Evolutionary conservation across 768 basidiomycete genomes (phyloP).

Genomic region (Hericium coralloides): DNA sequence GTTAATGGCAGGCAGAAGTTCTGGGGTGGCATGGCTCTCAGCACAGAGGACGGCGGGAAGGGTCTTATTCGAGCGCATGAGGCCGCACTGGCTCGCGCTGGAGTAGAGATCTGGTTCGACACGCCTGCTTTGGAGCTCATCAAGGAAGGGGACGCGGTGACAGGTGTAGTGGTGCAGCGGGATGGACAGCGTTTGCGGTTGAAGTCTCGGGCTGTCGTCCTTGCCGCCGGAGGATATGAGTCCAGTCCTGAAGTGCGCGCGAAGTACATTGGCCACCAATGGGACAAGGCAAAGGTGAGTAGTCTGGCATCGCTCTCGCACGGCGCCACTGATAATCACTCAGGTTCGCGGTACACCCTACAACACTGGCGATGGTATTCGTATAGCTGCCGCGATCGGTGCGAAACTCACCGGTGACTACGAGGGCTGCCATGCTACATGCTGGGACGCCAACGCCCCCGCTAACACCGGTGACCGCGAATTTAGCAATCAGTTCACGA

Average conservation of each 20-base stretch:
- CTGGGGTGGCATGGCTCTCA: constrained; percentile 62
- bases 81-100: constrained; percentile 36
- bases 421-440: constrained; percentile 62
- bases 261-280: constrained; percentile 48
- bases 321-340: background rate
- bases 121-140: constrained; percentile 34
- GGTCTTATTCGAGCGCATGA: constrained; percentile 53
- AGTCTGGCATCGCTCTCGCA: background rate
- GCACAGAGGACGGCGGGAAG: constrained; percentile 58
- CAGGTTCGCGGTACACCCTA: constrained; percentile 66
- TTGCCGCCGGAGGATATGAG: constrained; percentile 64
- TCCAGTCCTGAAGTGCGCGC: constrained; percentile 41
- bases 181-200: constrained; percentile 30
- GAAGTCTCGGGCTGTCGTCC: constrained; percentile 36
- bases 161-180: constrained; percentile 37
- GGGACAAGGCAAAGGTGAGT: constrained; percentile 47
- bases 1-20: constrained; percentile 54
- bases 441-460: constrained; percentile 59
- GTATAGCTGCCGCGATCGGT: constrained; percentile 40
- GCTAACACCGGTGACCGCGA: constrained; percentile 41
- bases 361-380: constrained; percentile 59
- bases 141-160: constrained; percentile 30
- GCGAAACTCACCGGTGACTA: constrained; percentile 58
- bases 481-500: constrained; percentile 63
- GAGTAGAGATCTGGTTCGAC: constrained; percentile 51